phyloP scores from a whole-genome alignment of 164 flowering plant species.

The Sedum album region DNA sequence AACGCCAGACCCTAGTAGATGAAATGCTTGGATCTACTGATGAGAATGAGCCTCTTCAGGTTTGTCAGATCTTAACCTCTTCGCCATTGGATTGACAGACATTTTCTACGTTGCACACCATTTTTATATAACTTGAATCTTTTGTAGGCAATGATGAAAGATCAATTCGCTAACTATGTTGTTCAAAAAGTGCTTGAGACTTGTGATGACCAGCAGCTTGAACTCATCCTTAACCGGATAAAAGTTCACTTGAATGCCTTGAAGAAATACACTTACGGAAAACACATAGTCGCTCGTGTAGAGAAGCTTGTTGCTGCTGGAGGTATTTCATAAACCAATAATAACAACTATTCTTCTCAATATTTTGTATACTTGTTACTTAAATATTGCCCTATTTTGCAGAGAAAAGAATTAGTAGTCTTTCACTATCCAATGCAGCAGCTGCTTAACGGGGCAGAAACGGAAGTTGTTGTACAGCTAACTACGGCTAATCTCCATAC shows the following conservation, averaged over 20 bases:
- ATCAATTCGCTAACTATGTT: slow-evolving; percentile 91
- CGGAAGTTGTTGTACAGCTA: slow-evolving; percentile 76
- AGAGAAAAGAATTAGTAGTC: slow-evolving; percentile 72
- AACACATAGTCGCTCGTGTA: slow-evolving; percentile 95
- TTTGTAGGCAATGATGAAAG: slow-evolving; percentile 89
- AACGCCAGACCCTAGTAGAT: slow-evolving; percentile 60
- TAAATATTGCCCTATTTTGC: slow-evolving; percentile 20
- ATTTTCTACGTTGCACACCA: background rate
- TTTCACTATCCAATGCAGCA: slow-evolving; percentile 23
- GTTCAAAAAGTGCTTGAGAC: slow-evolving; percentile 96
- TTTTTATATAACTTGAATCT: background rate
- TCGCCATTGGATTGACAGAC: background rate
- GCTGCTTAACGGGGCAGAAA: slow-evolving; percentile 27
- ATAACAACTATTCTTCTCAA: background rate
- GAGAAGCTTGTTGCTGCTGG: slow-evolving; percentile 98
- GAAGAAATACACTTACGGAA: slow-evolving; percentile 91
- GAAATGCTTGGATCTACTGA: slow-evolving; percentile 88
- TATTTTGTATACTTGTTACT: background rate
- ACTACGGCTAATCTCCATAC: slow-evolving; percentile 40
- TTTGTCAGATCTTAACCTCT: slow-evolving; percentile 16
- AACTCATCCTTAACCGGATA: slow-evolving; percentile 72
- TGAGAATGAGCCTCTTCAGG: slow-evolving; percentile 96
- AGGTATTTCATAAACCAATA: slow-evolving; percentile 28
- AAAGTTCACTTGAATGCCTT: slow-evolving; percentile 88
- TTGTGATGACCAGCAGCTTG: slow-evolving; percentile 90